Conservation (phyloP, 1,284 basidiomycete genomes). For the Salmacisia buchloeana region DNA sequence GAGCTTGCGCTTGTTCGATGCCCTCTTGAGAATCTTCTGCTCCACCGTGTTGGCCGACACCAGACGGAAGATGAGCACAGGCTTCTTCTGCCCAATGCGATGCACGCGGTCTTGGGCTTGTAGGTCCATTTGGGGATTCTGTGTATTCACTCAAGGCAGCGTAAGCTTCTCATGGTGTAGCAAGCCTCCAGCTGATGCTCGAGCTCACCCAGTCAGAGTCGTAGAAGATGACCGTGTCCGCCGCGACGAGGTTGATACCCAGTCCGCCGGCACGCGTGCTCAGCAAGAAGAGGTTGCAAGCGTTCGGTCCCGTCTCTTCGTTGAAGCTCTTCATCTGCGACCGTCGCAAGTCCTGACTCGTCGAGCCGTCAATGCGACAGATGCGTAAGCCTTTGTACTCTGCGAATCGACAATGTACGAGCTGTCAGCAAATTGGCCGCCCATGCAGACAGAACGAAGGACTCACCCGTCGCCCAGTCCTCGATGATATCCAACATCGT, state of each 20-base stretch:
- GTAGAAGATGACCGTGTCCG: slow-evolving; percentile 65
- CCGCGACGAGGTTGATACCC: slow-evolving; percentile 77
- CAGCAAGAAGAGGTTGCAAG: slow-evolving; percentile 76
- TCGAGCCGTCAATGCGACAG: slow-evolving; percentile 85
- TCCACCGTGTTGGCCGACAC: slow-evolving; percentile 72
- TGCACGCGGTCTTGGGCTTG: slow-evolving; percentile 95
- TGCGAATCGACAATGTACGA: not conserved
- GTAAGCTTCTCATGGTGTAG: not conserved
- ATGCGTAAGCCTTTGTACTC: slow-evolving; percentile 69
- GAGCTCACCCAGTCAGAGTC: slow-evolving; percentile 82
- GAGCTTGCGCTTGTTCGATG: slow-evolving; percentile 77
- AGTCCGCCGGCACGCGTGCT: slow-evolving; percentile 88
- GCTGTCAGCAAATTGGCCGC: not conserved
- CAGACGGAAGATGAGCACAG: slow-evolving; percentile 66
- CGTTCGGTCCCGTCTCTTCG: slow-evolving; percentile 60
- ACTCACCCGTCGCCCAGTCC: slow-evolving; percentile 21
- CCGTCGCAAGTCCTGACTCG: slow-evolving; percentile 69
- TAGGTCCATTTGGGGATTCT: slow-evolving; percentile 86
- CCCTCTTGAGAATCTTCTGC: slow-evolving; percentile 81
- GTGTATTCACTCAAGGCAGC: slow-evolving; percentile 5
- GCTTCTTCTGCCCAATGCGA: slow-evolving; percentile 81
- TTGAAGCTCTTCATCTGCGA: slow-evolving; percentile 83
- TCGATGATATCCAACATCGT: slow-evolving; percentile 93
- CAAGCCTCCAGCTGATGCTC: not conserved
- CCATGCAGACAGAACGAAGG: not conserved